phyloP scores from a whole-genome alignment of 1,284 basidiomycete genomes.

The Papiliotrema laurentii region DNA sequence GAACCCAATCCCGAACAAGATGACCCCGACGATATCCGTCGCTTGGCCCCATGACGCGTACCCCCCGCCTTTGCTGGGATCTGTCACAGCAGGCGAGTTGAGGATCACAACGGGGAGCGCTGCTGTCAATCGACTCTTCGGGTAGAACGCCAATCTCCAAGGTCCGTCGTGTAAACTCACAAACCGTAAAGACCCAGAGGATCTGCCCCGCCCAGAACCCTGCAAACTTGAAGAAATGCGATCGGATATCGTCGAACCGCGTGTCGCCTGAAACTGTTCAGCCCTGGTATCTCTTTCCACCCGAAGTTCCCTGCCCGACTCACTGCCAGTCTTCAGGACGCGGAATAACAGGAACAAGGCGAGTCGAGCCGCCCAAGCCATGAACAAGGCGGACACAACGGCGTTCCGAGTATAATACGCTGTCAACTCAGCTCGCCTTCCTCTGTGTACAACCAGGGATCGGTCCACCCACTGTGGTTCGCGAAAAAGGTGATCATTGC shows the following conservation, averaged over 20 bases:
- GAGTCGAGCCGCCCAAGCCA: conserved; percentile 58
- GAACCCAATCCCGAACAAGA: conserved; percentile 63
- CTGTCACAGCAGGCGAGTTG: conserved; percentile 63
- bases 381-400: conserved; percentile 17
- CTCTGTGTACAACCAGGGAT: not conserved
- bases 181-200: conserved; percentile 61
- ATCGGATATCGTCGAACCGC: conserved; percentile 63
- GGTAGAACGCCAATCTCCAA: too few species aligned
- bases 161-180: conserved; percentile 16
- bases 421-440: conserved; percentile 4
- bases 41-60: conserved; percentile 56
- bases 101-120: conserved; percentile 61
- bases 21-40: conserved; percentile 63
- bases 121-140: too few species aligned
- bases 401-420: conserved; percentile 53
- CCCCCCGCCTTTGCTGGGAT: conserved; percentile 49
- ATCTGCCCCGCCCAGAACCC: conserved; percentile 49
- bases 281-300: not conserved
- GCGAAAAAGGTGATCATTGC: conserved; percentile 45
- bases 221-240: conserved; percentile 63
- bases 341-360: conserved; percentile 62
- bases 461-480: conserved; percentile 27
- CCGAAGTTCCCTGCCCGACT: too few species aligned
- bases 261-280: conserved; percentile 48
- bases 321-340: conserved; percentile 60